These are phyloP conservation scores for Mortierella sp. DNA, from an alignment of 371 early-diverging fungal species.

Conservation along the genomic window DNA sequence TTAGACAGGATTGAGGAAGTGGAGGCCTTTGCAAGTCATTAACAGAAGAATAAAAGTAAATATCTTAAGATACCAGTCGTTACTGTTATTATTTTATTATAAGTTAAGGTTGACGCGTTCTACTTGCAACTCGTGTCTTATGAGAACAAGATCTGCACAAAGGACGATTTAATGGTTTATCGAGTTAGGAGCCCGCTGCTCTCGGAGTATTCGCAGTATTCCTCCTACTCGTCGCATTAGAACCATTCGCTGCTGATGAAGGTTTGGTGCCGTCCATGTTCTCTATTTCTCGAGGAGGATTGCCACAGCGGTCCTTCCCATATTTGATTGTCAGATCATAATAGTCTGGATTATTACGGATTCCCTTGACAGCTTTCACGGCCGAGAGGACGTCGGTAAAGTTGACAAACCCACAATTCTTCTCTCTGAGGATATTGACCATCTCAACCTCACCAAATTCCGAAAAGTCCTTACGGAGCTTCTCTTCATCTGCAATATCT, in stretches of 20 bases:
- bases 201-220: no score
- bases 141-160: no score
- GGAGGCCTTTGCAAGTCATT: no score
- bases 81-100: no score
- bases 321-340: slow-evolving; percentile 71
- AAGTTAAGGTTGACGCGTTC: no score
- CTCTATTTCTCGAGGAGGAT: slow-evolving; percentile 56
- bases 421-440: slow-evolving; percentile 81
- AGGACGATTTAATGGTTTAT: no score
- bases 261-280: slow-evolving; percentile 4
- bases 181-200: no score
- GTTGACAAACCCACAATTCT: slow-evolving; percentile 88
- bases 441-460: slow-evolving; percentile 86
- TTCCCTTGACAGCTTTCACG: slow-evolving; percentile 76
- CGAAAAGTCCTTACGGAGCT: slow-evolving; percentile 75
- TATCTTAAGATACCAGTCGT: no score
- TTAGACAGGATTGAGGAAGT: no score
- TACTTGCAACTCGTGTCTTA: no score
- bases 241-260: background rate
- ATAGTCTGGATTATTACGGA: slow-evolving; percentile 71
- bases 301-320: slow-evolving; percentile 90
- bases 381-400: slow-evolving; percentile 79
- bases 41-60: no score
- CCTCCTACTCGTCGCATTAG: no score
- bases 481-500: slow-evolving; percentile 70